Percentiles rank a stretch among this genome's conserved stretches.
These are phyloP conservation scores for Arthrobotrys pseudoclavata DNA, from an alignment of 2,329 filamentous ascomycete species.

Conservation along the genomic window DNA sequence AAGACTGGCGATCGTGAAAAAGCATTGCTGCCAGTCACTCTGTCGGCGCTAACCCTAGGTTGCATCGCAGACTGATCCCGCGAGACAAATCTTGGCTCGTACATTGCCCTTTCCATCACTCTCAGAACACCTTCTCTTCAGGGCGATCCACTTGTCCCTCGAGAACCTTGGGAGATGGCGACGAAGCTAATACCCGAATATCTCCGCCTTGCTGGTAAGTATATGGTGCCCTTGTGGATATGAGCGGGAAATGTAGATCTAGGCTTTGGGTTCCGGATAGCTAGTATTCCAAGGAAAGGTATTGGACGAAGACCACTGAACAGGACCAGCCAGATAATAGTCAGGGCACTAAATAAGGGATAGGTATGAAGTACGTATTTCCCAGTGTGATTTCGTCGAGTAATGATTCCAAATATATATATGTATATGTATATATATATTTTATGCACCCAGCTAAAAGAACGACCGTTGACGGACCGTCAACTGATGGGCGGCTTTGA, in stretches of 20 bases:
- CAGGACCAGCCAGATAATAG: slow-evolving; percentile 21
- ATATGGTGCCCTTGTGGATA: not conserved
- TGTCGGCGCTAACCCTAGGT: not conserved
- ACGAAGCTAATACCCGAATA: not conserved
- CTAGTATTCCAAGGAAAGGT: not conserved
- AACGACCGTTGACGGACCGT: slow-evolving; percentile 44
- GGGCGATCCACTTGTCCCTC: not conserved
- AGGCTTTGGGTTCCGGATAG: not conserved
- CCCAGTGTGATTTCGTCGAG: not conserved
- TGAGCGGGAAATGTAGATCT: not conserved
- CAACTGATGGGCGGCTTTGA: slow-evolving; percentile 51
- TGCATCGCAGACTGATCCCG: slow-evolving; percentile 26
- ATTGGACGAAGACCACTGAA: not conserved
- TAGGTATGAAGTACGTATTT: not conserved
- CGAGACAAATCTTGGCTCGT: slow-evolving; percentile 45
- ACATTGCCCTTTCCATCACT: slow-evolving; percentile 28
- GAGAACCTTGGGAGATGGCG: not conserved
- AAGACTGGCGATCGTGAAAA: slow-evolving; percentile 44
- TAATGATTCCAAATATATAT: not conserved
- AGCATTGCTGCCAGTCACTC: not conserved
- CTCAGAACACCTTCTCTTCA: not conserved
- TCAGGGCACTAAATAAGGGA: not conserved
- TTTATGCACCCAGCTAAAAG: slow-evolving; percentile 45
- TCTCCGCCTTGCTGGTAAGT: not conserved
- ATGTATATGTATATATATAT: not conserved